Percentiles rank a stretch among this genome's conserved stretches.
phyloP scores from a whole-genome alignment of 176 grass and related monocot genomes.

The Metroxylon sagu region DNA sequence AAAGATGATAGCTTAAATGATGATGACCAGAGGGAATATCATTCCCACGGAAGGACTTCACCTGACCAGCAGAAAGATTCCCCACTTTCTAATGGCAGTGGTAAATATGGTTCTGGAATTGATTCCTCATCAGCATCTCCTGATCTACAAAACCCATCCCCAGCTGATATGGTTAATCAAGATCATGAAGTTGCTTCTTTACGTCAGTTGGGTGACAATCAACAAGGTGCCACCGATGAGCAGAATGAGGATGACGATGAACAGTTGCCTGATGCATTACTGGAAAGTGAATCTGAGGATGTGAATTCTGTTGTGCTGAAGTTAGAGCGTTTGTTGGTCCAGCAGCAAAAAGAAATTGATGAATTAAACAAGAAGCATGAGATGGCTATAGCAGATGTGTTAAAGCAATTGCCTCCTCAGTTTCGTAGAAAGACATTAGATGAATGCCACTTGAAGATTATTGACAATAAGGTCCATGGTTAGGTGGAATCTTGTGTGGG shows the following conservation, averaged over 20 bases:
- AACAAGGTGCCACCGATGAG: background rate
- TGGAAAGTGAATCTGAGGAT: background rate
- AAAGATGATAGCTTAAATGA: background rate
- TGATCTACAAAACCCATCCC: background rate
- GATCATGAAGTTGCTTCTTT: background rate
- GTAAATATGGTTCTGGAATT: background rate
- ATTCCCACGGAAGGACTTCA: background rate
- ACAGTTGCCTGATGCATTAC: conserved; percentile 4
- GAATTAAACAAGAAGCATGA: conserved; percentile 33
- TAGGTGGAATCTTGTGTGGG: no score
- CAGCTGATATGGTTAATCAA: background rate
- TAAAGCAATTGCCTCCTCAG: conserved; percentile 27
- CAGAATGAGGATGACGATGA: background rate
- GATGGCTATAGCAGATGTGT: conserved; percentile 22
- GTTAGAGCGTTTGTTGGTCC: conserved; percentile 22
- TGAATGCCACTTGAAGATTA: conserved; percentile 28
- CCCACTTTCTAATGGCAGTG: background rate
- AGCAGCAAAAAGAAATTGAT: conserved; percentile 42
- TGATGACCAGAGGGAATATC: background rate
- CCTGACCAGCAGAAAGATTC: background rate
- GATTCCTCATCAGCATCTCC: background rate
- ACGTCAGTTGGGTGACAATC: background rate
- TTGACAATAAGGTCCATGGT: no score
- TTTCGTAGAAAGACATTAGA: conserved; percentile 32
- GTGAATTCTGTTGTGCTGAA: conserved; percentile 8